phyloP scores from a whole-genome alignment of 2,329 filamentous ascomycete species.

The Aspergillus sp. region DNA sequence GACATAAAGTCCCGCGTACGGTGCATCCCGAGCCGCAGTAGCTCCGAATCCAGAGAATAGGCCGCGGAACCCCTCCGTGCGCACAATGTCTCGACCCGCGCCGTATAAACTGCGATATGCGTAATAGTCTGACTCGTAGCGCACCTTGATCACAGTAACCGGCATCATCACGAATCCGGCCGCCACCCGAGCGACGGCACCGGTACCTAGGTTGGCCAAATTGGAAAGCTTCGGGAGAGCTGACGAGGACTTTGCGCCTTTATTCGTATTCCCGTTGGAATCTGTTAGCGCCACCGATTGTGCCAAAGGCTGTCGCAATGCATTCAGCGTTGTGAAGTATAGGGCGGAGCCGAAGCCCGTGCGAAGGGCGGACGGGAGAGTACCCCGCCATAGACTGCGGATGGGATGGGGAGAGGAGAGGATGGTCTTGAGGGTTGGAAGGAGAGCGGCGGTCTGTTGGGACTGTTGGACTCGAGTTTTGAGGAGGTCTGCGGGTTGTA shows the following conservation, averaged over 20 bases:
- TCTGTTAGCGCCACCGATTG: conserved; percentile 35
- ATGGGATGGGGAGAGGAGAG: conserved; percentile 64
- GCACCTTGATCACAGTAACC: conserved; percentile 92
- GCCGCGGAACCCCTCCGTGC: conserved; percentile 70
- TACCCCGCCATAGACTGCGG: conserved; percentile 83
- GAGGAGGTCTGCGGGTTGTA: conserved; percentile 92
- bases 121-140: conserved; percentile 88
- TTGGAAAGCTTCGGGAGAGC: conserved; percentile 79
- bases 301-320: conserved; percentile 68
- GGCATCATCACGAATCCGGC: conserved; percentile 94
- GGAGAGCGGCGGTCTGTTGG: conserved; percentile 62
- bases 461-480: conserved; percentile 96
- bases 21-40: conserved; percentile 89
- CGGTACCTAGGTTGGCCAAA: conserved; percentile 78
- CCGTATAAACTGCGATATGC: conserved; percentile 71
- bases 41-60: conserved; percentile 95
- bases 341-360: conserved; percentile 91
- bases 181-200: conserved; percentile 76
- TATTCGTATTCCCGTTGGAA: conserved; percentile 22
- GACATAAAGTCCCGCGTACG: conserved; percentile 92
- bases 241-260: conserved; percentile 58
- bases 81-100: conserved; percentile 72
- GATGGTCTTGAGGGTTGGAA: conserved; percentile 67
- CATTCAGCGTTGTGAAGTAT: conserved; percentile 88
- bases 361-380: conserved; percentile 84